Conservation (phyloP, 2,329 filamentous ascomycete species). For the Penicillium thymicola region DNA sequence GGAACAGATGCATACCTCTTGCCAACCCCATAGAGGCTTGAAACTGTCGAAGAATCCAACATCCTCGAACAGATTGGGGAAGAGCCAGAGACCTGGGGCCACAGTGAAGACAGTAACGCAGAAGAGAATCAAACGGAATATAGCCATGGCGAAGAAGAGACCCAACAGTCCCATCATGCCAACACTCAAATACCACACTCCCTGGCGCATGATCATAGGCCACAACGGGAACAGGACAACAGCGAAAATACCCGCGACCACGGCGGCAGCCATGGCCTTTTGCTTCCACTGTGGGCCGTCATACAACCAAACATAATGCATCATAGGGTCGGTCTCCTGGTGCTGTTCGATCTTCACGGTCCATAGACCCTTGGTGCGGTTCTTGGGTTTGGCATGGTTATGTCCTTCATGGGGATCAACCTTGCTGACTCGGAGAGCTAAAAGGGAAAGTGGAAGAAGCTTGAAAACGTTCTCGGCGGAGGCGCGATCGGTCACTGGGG, state of each 20-base stretch:
- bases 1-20: conserved; percentile 65
- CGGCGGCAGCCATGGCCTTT: conserved; percentile 83
- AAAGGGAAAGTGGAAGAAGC: conserved; percentile 86
- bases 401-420: conserved; percentile 74
- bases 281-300: conserved; percentile 92
- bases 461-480: conserved; percentile 94
- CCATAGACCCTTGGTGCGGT: conserved; percentile 94
- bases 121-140: conserved; percentile 93
- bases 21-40: conserved; percentile 95
- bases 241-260: conserved; percentile 77
- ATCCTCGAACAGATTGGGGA: conserved; percentile 96
- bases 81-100: conserved; percentile 92
- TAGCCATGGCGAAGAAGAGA: conserved; percentile 95
- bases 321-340: conserved; percentile 64
- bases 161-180: conserved; percentile 85
- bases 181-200: conserved; percentile 97
- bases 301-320: conserved; percentile 97
- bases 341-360: conserved; percentile 94
- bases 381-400: conserved; percentile 63
- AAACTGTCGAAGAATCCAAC: conserved; percentile 98
- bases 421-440: conserved; percentile 86
- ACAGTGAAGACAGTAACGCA: conserved; percentile 82
- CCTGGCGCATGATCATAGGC: conserved; percentile 85
- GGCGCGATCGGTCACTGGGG: conserved; percentile 80
- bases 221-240: conserved; percentile 94